Evolutionary conservation across 148 eudicot genomes (phyloP).

Genomic region (Rhododendron kiyosumense): DNA sequence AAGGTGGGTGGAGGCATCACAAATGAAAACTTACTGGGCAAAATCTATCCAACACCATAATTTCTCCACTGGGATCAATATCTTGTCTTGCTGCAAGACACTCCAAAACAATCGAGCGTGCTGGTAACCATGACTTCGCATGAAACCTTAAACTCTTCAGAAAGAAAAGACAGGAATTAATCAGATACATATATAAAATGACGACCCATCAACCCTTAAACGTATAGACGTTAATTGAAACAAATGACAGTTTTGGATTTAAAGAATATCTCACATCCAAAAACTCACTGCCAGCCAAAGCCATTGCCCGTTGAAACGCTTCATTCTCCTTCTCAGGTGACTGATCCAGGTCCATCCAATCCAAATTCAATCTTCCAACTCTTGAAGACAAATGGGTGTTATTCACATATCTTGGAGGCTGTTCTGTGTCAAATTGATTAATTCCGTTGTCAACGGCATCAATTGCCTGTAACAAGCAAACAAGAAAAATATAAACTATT

Average conservation of each 20-base stretch:
- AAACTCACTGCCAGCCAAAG: conserved; percentile 77
- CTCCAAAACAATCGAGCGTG: conserved; percentile 66
- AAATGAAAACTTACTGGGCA: conserved; percentile 57
- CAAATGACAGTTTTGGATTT: background rate
- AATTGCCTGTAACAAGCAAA: conserved; percentile 59
- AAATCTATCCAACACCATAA: conserved; percentile 52
- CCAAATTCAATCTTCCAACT: conserved; percentile 76
- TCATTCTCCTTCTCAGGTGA: conserved; percentile 74
- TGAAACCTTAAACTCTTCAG: conserved; percentile 54
- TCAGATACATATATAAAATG: background rate
- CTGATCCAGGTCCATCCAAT: conserved; percentile 90
- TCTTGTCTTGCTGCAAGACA: conserved; percentile 50
- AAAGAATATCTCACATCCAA: conserved; percentile 60
- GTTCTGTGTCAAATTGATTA: conserved; percentile 63
- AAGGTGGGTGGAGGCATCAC: background rate
- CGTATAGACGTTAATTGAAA: background rate
- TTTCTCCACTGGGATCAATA: conserved; percentile 71
- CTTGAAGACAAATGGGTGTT: conserved; percentile 85
- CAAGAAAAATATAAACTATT: background rate
- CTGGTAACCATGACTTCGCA: conserved; percentile 80
- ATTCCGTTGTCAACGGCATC: conserved; percentile 94
- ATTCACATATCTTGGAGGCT: conserved; percentile 68
- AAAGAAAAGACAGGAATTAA: conserved; percentile 2
- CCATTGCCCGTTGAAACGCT: conserved; percentile 76
- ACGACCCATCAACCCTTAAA: background rate